Base-by-base conservation (phyloP, 768 basidiomycete species). In the Calocybe cyanea region DNA sequence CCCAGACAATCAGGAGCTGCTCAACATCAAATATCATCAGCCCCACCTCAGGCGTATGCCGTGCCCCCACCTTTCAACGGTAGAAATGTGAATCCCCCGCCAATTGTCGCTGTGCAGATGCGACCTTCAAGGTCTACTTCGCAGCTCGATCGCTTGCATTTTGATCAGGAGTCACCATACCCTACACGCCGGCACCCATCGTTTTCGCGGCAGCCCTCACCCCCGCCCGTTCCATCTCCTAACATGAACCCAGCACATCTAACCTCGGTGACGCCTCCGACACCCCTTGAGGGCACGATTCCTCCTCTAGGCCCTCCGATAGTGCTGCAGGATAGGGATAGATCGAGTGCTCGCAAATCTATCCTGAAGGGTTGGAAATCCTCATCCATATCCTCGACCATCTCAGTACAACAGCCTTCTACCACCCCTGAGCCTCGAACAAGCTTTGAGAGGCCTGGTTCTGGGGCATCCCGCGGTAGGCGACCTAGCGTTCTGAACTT, bases 161-260 rank as follows among this genome's bases (percentile, higher is more conserved):
- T 85, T 63, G 81, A 91, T 61, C 85, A 86, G 53, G 84, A 89
- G 51, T 78, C 82, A 1, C 81, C 78, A 18, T 85, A 86, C 63
- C 80, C 86, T 14, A 69, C 71, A 33, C 61, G 62, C 17, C 46
- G 62, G 23, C 57, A 59, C 7, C 49, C 58, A 45, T 40, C 54
- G 23, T 54, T 57, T 30, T 57, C 62, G 43, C 54, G 49, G 15
- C 53, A 44, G 2, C 20, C 46, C 41, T 46, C 54, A 50, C 59
- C 63, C 18, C 61, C 63, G 20, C 66, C 58, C 46, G 66, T 57
- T 56, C 66, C 55, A 38, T 69, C 59, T 34, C 65, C 60, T 41
- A 54, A 17, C 8, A 21, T 23, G 3, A 50, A 38, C 39, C 34
- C 52, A 8, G 13, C 23, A 11, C 44, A 53, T 13, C 39, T 50